A percentile compares a stretch with the other conserved stretches of the same genome.
These are phyloP conservation scores for Cutaneotrichosporon sp. DNA, from an alignment of 1,284 basidiomycete species.

Conservation along the genomic window DNA sequence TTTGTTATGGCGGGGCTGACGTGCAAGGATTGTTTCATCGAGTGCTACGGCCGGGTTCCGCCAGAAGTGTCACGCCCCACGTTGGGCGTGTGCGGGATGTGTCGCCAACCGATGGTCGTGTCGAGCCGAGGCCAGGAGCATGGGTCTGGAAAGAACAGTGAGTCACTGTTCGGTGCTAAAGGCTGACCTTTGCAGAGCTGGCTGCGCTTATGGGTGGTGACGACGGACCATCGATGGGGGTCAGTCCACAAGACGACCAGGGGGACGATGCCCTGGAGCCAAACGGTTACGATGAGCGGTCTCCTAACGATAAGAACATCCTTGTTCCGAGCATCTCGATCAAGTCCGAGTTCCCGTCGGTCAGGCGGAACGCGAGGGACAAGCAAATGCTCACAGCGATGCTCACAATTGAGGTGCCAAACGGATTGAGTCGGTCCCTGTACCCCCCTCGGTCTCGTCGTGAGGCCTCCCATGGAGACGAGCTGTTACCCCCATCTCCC, in stretches of 20 bases:
- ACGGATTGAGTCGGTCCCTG: conserved; percentile 56
- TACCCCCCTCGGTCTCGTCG: conserved; percentile 37
- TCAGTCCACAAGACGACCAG: conserved; percentile 58
- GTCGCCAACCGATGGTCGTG: conserved; percentile 90
- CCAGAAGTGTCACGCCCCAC: conserved; percentile 64
- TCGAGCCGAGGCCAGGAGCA: conserved; percentile 58
- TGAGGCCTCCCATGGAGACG: conserved; percentile 28
- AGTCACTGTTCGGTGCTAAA: conserved; percentile 49
- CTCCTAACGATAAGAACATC: conserved; percentile 60
- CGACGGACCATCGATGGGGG: conserved; percentile 4
- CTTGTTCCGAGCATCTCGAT: conserved; percentile 85
- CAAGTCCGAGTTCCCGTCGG: conserved; percentile 78
- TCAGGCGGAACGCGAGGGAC: conserved; percentile 61
- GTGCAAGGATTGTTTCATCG: conserved; percentile 79
- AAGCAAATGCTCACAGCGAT: conserved; percentile 83
- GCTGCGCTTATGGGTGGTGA: conserved; percentile 76
- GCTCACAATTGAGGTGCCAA: conserved; percentile 83
- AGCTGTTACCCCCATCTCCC: conserved; percentile 42
- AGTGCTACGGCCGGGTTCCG: conserved; percentile 92
- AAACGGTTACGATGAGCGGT: neutral
- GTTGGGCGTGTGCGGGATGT: conserved; percentile 93
- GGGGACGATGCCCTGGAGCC: conserved; percentile 73
- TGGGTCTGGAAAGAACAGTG: conserved; percentile 79
- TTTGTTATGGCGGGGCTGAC: conserved; percentile 9
- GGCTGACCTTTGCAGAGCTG: conserved; percentile 61